These are phyloP conservation scores for Gilbertella persicaria DNA, from an alignment of 371 early-diverging fungal species.

Conservation along the genomic window DNA sequence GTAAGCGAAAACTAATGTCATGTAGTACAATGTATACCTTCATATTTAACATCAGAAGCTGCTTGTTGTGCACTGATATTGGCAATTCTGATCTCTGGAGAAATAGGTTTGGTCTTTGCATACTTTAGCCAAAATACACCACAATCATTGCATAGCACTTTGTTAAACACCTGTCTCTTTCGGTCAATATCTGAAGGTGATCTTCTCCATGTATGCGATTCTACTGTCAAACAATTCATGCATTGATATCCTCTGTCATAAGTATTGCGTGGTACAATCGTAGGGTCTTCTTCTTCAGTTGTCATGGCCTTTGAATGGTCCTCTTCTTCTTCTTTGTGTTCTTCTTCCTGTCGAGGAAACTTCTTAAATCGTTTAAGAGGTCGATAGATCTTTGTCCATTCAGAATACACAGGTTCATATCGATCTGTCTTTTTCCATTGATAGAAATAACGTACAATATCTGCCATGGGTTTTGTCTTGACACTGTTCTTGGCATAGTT, in stretches of 20 bases:
- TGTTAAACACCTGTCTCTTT: conserved; percentile 42
- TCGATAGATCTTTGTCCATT: conserved; percentile 69
- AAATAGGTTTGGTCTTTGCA: conserved; percentile 50
- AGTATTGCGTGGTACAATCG: conserved; percentile 30
- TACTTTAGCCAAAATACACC: conserved; percentile 78
- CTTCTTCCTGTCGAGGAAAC: conserved; percentile 14
- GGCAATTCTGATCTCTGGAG: conserved; percentile 5
- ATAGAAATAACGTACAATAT: conserved; percentile 72
- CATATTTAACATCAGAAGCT: not conserved
- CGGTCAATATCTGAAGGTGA: conserved; percentile 54
- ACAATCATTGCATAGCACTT: conserved; percentile 74
- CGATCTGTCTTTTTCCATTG: conserved; percentile 75
- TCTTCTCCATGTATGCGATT: conserved; percentile 55
- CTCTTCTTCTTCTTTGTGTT: conserved; percentile 17
- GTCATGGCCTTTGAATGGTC: not conserved
- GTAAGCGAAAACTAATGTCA: not conserved
- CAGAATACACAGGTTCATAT: conserved; percentile 68
- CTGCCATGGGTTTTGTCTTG: conserved; percentile 58
- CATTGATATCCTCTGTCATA: conserved; percentile 45
- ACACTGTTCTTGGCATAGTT: conserved; percentile 58
- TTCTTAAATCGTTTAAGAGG: conserved; percentile 48
- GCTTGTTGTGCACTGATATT: conserved; percentile 1
- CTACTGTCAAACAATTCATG: conserved; percentile 58
- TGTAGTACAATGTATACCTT: not conserved
- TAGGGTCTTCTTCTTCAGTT: conserved; percentile 32